Percentiles rank a stretch among this genome's conserved stretches.
These are phyloP conservation scores for Aspergillus biplanus DNA, from an alignment of 495 filamentous ascomycete species.

Conservation along the genomic window DNA sequence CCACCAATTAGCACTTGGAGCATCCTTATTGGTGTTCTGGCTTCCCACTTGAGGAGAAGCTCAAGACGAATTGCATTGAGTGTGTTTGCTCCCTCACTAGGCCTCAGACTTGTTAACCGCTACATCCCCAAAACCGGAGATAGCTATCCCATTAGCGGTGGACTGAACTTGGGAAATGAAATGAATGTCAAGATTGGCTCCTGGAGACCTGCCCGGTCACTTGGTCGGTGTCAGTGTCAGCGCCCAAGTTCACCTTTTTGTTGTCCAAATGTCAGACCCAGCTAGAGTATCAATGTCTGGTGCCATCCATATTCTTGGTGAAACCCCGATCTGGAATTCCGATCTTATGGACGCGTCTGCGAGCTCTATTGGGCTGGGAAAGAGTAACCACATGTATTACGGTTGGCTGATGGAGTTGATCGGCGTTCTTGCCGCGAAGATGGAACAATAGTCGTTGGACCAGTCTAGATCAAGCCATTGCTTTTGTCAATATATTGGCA, in stretches of 20 bases:
- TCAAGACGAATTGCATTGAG: neutral
- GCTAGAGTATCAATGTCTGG: neutral
- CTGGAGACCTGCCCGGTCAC: neutral
- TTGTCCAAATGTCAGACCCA: neutral
- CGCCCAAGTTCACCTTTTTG: neutral
- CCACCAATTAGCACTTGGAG: neutral
- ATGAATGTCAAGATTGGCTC: conserved; percentile 1
- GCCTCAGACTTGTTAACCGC: neutral
- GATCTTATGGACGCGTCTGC: neutral
- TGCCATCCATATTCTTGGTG: neutral
- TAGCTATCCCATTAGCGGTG: neutral
- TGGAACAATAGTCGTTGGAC: conserved; percentile 11
- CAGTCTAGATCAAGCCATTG: conserved; percentile 6
- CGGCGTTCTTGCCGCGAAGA: conserved; percentile 8
- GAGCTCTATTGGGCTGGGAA: conserved; percentile 5
- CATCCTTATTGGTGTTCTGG: neutral
- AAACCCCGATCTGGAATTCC: conserved; percentile 1
- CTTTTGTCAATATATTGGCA: conserved; percentile 15
- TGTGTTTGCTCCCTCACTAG: conserved; percentile 3
- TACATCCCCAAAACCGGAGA: neutral
- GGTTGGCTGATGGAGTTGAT: conserved; percentile 5
- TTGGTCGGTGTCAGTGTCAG: neutral
- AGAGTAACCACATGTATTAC: conserved; percentile 3
- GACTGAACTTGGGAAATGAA: neutral
- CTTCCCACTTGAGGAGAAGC: neutral